Base-by-base conservation (phyloP, 192 early-diverging fungal genomes). In the Backusella liffmaniae region DNA sequence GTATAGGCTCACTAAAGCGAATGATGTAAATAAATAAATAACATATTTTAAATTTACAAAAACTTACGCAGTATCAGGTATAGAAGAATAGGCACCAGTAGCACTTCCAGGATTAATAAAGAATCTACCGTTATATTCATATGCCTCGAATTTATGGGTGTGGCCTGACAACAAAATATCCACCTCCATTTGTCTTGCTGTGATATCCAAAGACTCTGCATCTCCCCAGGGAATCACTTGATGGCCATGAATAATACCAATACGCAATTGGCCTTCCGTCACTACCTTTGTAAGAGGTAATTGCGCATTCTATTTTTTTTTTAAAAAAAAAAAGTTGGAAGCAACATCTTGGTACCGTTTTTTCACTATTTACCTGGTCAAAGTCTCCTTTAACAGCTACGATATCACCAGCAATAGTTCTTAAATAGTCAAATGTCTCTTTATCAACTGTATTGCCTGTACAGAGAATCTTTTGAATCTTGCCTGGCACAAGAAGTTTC, bases 31-130 rank as follows among this genome's bases (percentile, higher is more conserved):
- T 18, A 9, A 5, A 49, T 66, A 5, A 0, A 41, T 41, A 5
- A 21, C 4, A 39, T 8, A 26, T 56, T 41, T 1, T 32, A 39
- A 10, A 1, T 39, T 39, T 39, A 39, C 10, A 10, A 12, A 3
- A n/a, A 84, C 73, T 76, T 76, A 81, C 77, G 23, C 35, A 37
- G 36, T 67, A 2, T 46, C 79, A 56, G 76, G 73, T 49, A 67
- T 51, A 67, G 73, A 66, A 37, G 75, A 73, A 74, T 89, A 96
- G 1, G 94, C 94, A 30, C 97, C 97, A 0, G 97, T 99, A 16
- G 96, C 94, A 39, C 91, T 94, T n/a, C 97, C 97, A 1, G 97
- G 97, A 79, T 98, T 96, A 36, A 98, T 89, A 81, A 95, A 99
- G 74, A 97, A 96, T 78, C 93, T 85, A 15, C 96, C 96, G 37